Percentiles rank a stretch among this genome's conserved stretches.
These are phyloP conservation scores for Corylus americana DNA, from an alignment of 306 rosid species.

Conservation along the genomic window DNA sequence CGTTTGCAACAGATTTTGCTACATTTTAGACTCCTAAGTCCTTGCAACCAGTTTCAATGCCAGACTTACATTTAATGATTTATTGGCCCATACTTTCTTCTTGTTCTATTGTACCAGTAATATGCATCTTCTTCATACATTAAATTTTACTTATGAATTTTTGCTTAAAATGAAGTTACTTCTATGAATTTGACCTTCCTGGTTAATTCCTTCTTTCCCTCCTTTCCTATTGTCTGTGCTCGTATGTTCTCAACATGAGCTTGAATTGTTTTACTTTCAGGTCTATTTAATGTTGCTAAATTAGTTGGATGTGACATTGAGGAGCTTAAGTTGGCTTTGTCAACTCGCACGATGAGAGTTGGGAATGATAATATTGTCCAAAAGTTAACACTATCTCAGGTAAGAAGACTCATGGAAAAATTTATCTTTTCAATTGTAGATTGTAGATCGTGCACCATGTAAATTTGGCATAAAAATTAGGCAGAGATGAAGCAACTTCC, in stretches of 20 bases:
- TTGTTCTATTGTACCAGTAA: not conserved
- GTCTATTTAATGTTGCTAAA: constrained; percentile 61
- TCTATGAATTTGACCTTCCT: not conserved
- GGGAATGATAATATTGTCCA: constrained; percentile 88
- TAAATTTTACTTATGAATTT: not conserved
- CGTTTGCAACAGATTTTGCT: constrained; percentile 12
- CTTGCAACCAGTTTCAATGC: not conserved
- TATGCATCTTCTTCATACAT: not conserved
- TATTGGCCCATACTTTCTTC: not conserved
- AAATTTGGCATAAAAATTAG: not conserved
- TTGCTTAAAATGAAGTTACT: not conserved
- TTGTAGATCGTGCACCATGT: not conserved
- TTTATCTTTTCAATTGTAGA: constrained; percentile 15
- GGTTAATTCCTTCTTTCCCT: not conserved
- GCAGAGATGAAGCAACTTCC: constrained; percentile 11
- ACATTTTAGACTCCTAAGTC: constrained; percentile 16
- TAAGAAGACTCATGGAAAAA: constrained; percentile 38
- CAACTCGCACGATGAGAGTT: constrained; percentile 92
- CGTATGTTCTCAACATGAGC: constrained; percentile 3
- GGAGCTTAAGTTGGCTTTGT: constrained; percentile 76
- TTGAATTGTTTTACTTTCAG: constrained; percentile 49
- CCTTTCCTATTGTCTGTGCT: not conserved
- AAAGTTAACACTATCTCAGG: constrained; percentile 85
- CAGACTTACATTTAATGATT: not conserved
- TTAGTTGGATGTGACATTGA: constrained; percentile 77